These are phyloP conservation scores for Fraxinus latifolia DNA, from an alignment of 305 asterid species.

Conservation along the genomic window DNA sequence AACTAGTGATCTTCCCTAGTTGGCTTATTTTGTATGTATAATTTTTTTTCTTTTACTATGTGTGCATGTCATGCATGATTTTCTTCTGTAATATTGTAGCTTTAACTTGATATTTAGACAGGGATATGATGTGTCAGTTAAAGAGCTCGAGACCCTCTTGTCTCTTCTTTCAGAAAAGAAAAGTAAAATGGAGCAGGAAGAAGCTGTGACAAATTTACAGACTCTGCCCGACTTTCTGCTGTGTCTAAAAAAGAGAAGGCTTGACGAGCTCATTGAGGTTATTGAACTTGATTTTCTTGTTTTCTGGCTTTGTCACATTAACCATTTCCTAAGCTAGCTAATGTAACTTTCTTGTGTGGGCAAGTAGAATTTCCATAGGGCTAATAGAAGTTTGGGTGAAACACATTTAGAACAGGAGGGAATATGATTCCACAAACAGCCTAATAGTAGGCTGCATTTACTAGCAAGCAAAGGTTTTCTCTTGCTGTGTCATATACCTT, in stretches of 20 bases:
- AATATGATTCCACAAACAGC: background rate
- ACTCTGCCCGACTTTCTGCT: constrained; percentile 70
- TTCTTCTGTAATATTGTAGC: constrained; percentile 31
- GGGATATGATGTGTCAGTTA: constrained; percentile 81
- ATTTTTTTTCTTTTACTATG: background rate
- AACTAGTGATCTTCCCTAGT: background rate
- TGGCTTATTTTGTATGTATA: background rate
- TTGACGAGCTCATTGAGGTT: constrained; percentile 89
- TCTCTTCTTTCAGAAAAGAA: constrained; percentile 72
- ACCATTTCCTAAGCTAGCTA: background rate
- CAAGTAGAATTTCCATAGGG: background rate
- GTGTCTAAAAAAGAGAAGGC: constrained; percentile 64
- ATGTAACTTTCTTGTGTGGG: constrained; percentile 6
- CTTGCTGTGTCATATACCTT: background rate
- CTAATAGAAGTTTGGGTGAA: background rate
- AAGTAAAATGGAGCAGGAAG: constrained; percentile 88
- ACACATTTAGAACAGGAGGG: constrained; percentile 4
- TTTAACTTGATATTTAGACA: constrained; percentile 50
- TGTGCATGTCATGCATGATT: constrained; percentile 17
- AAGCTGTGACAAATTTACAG: constrained; percentile 77
- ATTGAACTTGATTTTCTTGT: constrained; percentile 23
- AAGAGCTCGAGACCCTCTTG: constrained; percentile 70
- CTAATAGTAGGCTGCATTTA: background rate
- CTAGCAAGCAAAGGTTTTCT: background rate
- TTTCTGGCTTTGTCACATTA: constrained; percentile 4